Base-by-base conservation (phyloP, 2,329 filamentous ascomycete species). In the Venturia aucupariae region DNA sequence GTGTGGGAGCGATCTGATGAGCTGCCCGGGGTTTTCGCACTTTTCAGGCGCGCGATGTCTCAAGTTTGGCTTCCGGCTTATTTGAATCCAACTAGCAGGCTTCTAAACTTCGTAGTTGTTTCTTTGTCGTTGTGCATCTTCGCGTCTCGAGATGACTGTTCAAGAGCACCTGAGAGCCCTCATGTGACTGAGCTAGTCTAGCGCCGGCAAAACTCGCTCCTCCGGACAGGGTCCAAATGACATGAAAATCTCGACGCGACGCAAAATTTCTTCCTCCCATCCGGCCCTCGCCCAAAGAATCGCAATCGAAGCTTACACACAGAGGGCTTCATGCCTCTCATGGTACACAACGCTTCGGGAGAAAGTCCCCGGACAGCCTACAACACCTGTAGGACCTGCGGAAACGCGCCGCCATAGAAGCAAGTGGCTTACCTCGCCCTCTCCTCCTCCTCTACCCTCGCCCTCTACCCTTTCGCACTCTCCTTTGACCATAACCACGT, bases 351-450 rank as follows among this genome's bases (percentile, higher is more conserved):
- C 54, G 57, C 64, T 65, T 65, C 42, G 64, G 64, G 64, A 65
- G 64, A 65, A 65, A 65, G 93, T 97, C 93, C 93, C 93, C 93
- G 93, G 93, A 97, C 92, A 87, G 68, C 80, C 77, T 74, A 71
- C 71, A 73, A 74, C 79, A 76, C 80, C 32, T 64, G 32, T 61
- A 24, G 81, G 80, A 75, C 79, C 77, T 84, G 92, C 91, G 90
- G 91, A 95, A 96, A 97, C 90, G 91, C 92, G 90, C 91, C 92
- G 92, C 62, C 93, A 96, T 92, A 97, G 87, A 96, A 96, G 92
- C 92, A 83, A 42, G 46, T 19, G 38, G 74, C 78, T 92, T 79
- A 91, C 85, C 86, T 83, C 81, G 51, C 77, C 79, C 46, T 32
- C 46, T 60, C 80, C 79, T 80, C 79, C 80, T 79, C 79, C 79